Evolutionary conservation across 495 filamentous ascomycete genomes (phyloP), one percentile per base, ranked within the genome.

Genomic region (Hypoxylon subgilvum): DNA sequence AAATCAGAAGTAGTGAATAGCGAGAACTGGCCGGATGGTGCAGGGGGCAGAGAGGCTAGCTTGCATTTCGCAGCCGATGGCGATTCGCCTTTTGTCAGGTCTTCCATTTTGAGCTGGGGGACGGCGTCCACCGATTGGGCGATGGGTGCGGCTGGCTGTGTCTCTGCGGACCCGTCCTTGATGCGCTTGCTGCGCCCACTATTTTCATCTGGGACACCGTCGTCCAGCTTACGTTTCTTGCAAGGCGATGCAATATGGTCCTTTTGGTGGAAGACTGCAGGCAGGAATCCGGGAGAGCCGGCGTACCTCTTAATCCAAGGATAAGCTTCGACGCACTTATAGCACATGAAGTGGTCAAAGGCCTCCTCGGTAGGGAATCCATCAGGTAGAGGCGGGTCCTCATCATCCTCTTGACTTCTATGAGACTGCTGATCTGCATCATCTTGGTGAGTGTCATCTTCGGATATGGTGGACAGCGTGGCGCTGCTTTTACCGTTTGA

Each of bases 221-320:
- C 84, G 10, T 87, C 82, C 39, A 83, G 81, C 72, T 91, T 96
- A 56, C 93, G 87, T 68, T 97, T 97, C 72, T 86, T 91, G 6
- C 68, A 69, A 18, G 51, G 67, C 43, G 56, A 55, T 53, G 32
- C 17, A 1, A 38, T 45, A 1, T 25, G 46, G 3, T 51, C 59
- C 30, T 52, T 66, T 47, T 72, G 71, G 28, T 67, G 22, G 50
- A 73, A 78, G 0, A 95, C 86, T 0, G 92, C 81, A 2, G 84
- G 81, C 3, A 97, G 75, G 65, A 99, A 97, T 2, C 92, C 92
- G 2, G 81, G 68, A 0, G 87, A 83, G 3, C 89, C 89, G n/a
- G 91, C 92, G 65, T 97, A 97, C 51, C 79, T 74, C 74, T 91
- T 94, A 63, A 99, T 86, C 94, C 93, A 99, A 0, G 92, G 92